A percentile compares a stretch with the other conserved stretches of the same genome.
These are phyloP conservation scores for Peribolospora kevripleyi DNA, from an alignment of 768 basidiomycete species.

Conservation along the genomic window DNA sequence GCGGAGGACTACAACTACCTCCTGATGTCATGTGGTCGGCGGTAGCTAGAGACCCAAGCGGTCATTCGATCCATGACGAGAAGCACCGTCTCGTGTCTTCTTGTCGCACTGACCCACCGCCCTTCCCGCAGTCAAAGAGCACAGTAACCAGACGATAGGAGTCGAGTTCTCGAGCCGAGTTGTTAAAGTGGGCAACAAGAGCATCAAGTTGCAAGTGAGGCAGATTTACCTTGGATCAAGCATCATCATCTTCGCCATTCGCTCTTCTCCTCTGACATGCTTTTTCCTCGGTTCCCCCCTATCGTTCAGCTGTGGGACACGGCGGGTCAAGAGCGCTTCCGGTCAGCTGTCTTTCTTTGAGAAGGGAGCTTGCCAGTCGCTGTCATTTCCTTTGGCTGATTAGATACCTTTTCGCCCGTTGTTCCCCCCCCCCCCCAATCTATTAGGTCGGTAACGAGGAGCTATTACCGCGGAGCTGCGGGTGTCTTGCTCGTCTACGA, in stretches of 20 bases:
- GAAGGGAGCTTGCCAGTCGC: conserved; percentile 3
- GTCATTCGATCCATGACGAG: not conserved
- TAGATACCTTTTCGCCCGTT: too few relatives aligned
- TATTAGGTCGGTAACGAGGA: conserved; percentile 7
- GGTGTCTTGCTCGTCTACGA: conserved; percentile 22
- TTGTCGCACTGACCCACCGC: not conserved
- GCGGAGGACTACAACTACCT: not conserved
- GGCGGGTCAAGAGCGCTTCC: conserved; percentile 84
- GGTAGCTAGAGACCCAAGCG: not conserved
- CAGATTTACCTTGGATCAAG: too few relatives aligned
- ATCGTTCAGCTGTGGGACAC: conserved; percentile 84
- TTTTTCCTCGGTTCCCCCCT: too few relatives aligned
- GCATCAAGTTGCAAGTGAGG: conserved; percentile 26
- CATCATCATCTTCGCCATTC: too few relatives aligned
- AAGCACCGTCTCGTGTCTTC: not conserved
- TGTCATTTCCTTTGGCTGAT: not conserved
- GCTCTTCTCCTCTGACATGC: too few relatives aligned
- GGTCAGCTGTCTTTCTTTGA: conserved; percentile 20
- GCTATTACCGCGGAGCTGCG: conserved; percentile 68
- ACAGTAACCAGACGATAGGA: conserved; percentile 64
- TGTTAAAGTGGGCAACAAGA: conserved; percentile 74
- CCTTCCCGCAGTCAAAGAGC: conserved; percentile 7
- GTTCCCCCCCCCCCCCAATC: too few relatives aligned
- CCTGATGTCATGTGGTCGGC: too few relatives aligned
- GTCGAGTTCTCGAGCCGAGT: conserved; percentile 94